Conservation (phyloP, 192 early-diverging fungal species). For the Rhizophagus clarus region DNA sequence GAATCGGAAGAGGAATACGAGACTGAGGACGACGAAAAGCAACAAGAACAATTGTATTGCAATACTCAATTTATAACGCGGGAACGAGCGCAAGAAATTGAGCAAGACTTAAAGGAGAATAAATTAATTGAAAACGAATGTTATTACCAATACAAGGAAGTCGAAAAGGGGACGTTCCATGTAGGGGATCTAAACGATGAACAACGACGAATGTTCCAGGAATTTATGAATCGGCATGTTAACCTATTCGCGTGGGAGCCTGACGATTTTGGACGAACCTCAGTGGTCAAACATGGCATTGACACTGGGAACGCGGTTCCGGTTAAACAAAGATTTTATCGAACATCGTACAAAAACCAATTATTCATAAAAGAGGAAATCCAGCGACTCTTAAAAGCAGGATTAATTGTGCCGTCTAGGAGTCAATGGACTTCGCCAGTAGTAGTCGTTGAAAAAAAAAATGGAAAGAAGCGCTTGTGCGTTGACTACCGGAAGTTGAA, state of each 20-base stretch:
- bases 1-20: too few relatives aligned
- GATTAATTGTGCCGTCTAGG: neutral
- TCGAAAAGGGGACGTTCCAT: too few relatives aligned
- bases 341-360: neutral
- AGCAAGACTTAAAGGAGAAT: too few relatives aligned
- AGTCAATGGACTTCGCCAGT: constrained; percentile 37
- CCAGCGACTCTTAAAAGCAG: neutral
- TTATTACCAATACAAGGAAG: too few relatives aligned
- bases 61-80: too few relatives aligned
- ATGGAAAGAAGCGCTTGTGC: constrained; percentile 38
- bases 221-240: too few relatives aligned
- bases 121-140: too few relatives aligned
- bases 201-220: too few relatives aligned
- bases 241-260: neutral
- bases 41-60: too few relatives aligned
- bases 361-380: neutral
- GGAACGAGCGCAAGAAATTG: too few relatives aligned
- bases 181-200: too few relatives aligned
- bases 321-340: neutral
- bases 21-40: too few relatives aligned
- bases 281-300: neutral
- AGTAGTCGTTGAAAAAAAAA: constrained; percentile 48
- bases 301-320: neutral
- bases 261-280: neutral
- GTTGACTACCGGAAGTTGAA: constrained; percentile 51